A percentile compares a stretch with the other conserved stretches of the same genome.
Evolutionary conservation across 495 filamentous ascomycete species (phyloP).

Genomic region (Echria macrotheca): DNA sequence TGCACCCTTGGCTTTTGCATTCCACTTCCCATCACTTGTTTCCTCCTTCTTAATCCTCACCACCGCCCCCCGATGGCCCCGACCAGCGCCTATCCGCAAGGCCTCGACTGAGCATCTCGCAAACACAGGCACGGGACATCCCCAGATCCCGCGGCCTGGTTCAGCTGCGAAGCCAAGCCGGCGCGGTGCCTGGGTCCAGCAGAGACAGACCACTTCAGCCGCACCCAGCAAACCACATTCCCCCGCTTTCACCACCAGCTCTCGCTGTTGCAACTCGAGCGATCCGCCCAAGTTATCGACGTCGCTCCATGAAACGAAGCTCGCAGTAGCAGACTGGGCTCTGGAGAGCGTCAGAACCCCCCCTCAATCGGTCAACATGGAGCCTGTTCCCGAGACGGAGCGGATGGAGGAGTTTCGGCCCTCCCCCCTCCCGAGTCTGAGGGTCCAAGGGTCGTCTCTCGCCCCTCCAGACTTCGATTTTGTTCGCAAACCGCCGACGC

Average conservation of each 20-base stretch:
- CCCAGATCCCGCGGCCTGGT: too few relatives aligned
- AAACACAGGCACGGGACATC: too few relatives aligned
- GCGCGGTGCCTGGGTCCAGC: neutral
- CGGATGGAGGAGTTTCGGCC: constrained; percentile 53
- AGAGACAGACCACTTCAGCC: neutral
- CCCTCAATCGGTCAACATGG: constrained; percentile 37
- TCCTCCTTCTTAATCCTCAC: too few relatives aligned
- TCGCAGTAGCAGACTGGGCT: constrained; percentile 18
- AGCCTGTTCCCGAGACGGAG: constrained; percentile 54
- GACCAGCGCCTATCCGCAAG: neutral
- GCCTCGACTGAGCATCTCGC: constrained; percentile 4
- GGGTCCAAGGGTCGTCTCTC: constrained; percentile 32
- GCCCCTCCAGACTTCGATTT: constrained; percentile 34
- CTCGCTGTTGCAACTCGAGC: neutral
- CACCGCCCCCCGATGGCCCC: neutral
- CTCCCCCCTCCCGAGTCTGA: constrained; percentile 40
- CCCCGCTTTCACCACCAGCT: too few relatives aligned
- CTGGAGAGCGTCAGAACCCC: constrained; percentile 19
- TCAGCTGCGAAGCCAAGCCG: too few relatives aligned
- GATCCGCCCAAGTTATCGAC: neutral
- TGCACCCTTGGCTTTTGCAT: too few relatives aligned
- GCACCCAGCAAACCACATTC: neutral
- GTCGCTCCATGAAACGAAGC: constrained; percentile 15
- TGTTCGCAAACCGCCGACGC: constrained; percentile 37
- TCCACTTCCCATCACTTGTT: too few relatives aligned